Evolutionary conservation across 495 filamentous ascomycete genomes (phyloP).

Genomic region (Xylaria curta): DNA sequence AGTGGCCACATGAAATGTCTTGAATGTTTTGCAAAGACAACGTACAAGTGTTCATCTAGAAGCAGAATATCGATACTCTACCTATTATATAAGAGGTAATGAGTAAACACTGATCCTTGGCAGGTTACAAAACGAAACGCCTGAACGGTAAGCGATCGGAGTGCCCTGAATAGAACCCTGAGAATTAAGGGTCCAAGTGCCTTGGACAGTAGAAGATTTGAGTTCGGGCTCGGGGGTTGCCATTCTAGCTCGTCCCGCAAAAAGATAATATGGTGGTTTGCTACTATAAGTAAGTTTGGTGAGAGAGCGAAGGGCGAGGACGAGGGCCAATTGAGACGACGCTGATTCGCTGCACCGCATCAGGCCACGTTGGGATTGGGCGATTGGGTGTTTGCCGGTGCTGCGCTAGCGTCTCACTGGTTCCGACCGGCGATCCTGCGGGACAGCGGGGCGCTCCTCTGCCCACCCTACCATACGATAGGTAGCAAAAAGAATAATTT

Average conservation of each 20-base stretch:
- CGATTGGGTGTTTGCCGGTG: slow-evolving; percentile 6
- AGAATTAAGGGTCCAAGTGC: slow-evolving; percentile 16
- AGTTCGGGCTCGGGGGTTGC: slow-evolving; percentile 20
- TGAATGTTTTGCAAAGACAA: background rate
- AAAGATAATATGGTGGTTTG: background rate
- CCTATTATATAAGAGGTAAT: too few relatives aligned
- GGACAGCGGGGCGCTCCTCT: slow-evolving; percentile 9
- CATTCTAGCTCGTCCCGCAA: slow-evolving; percentile 21
- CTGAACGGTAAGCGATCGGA: background rate
- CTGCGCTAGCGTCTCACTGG: slow-evolving; percentile 20
- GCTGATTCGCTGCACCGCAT: slow-evolving; percentile 17
- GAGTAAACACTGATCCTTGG: too few relatives aligned
- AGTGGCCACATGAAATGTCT: background rate
- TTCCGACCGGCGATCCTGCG: slow-evolving; percentile 12
- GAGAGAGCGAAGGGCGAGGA: background rate
- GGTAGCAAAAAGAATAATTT: slow-evolving; percentile 22
- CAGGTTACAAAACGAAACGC: too few relatives aligned
- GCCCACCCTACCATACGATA: background rate
- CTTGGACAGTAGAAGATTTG: background rate
- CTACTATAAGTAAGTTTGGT: background rate
- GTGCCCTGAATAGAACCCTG: background rate
- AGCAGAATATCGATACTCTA: background rate
- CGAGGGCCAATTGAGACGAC: slow-evolving; percentile 1
- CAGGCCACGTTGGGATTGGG: slow-evolving; percentile 23
- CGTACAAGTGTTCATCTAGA: background rate